These are phyloP conservation scores for Fusarium decemcellulare DNA, from an alignment of 2,329 filamentous ascomycete genomes.

Conservation along the genomic window DNA sequence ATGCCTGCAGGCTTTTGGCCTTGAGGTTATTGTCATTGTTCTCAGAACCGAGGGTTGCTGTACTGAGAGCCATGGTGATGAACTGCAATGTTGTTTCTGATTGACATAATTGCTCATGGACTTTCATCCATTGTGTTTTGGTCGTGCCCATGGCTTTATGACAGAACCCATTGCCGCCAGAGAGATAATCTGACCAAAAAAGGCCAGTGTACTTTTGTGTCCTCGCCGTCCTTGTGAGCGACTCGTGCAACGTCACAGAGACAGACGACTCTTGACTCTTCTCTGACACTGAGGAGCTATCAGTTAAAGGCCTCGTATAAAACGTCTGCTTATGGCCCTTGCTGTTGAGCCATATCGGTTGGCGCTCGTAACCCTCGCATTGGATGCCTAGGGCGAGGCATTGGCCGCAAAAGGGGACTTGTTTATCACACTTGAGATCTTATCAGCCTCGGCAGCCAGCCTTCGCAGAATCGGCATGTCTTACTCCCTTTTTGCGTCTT, in stretches of 20 bases:
- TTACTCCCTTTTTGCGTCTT: conserved; percentile 23
- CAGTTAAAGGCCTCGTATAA: neutral
- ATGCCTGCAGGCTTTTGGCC: conserved; percentile 11
- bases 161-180: conserved; percentile 10
- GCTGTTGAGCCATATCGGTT: conserved; percentile 25
- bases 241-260: conserved; percentile 1
- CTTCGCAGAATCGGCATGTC: neutral
- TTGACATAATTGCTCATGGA: neutral
- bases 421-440: conserved; percentile 18
- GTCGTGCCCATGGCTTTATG: conserved; percentile 17
- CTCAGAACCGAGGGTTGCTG: conserved; percentile 1
- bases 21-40: conserved; percentile 12
- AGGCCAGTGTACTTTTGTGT: conserved; percentile 21
- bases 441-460: neutral
- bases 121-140: neutral
- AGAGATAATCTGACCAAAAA: conserved; percentile 28
- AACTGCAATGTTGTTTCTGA: conserved; percentile 15
- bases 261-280: accelerated
- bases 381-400: conserved; percentile 11
- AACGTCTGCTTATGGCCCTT: conserved; percentile 4
- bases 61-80: conserved; percentile 24
- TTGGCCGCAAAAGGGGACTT: conserved; percentile 5
- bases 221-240: neutral
- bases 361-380: conserved; percentile 16
- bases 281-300: no score